These are phyloP conservation scores for Fusarium bulbicola DNA, from an alignment of 2,329 filamentous ascomycete species.

Conservation along the genomic window DNA sequence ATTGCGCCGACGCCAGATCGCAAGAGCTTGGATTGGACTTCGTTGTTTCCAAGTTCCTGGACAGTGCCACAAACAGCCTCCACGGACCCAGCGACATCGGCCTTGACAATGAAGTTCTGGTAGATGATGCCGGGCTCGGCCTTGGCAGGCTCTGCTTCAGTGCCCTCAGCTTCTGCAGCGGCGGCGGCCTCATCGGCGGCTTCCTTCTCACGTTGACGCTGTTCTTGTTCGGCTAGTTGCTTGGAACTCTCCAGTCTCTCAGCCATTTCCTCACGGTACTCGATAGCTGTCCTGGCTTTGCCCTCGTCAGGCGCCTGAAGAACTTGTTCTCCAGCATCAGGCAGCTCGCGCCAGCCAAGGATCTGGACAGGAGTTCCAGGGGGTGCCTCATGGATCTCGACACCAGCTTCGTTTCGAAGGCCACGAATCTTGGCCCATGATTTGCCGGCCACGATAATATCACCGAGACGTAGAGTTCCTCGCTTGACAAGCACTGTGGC, in stretches of 20 bases:
- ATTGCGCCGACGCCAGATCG: slow-evolving; percentile 81
- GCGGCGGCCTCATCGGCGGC: slow-evolving; percentile 51
- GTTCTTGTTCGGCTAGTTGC: slow-evolving; percentile 79
- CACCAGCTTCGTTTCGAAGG: slow-evolving; percentile 85
- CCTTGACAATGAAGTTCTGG: slow-evolving; percentile 88
- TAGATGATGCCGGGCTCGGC: slow-evolving; percentile 57
- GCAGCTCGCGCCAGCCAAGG: slow-evolving; percentile 88
- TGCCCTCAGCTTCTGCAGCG: slow-evolving; percentile 48
- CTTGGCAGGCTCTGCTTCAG: slow-evolving; percentile 51
- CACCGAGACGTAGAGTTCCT: slow-evolving; percentile 83
- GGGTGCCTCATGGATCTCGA: slow-evolving; percentile 74
- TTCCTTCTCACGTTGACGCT: slow-evolving; percentile 65
- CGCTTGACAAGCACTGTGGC: slow-evolving; percentile 90
- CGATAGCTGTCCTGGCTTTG: slow-evolving; percentile 79
- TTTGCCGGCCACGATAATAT: slow-evolving; percentile 86
- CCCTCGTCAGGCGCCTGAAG: slow-evolving; percentile 83
- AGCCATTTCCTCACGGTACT: slow-evolving; percentile 76
- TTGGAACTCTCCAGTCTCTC: slow-evolving; percentile 79
- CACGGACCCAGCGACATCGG: slow-evolving; percentile 91
- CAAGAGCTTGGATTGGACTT: slow-evolving; percentile 81
- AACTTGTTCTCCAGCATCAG: slow-evolving; percentile 85
- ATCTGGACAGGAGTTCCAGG: slow-evolving; percentile 93
- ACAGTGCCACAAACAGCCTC: slow-evolving; percentile 87
- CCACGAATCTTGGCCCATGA: slow-evolving; percentile 89
- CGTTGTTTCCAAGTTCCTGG: slow-evolving; percentile 81